Percentiles rank a stretch among this genome's conserved stretches.
Evolutionary conservation across 2,329 filamentous ascomycete genomes (phyloP).

Genomic region (Aspergillus fischeri): DNA sequence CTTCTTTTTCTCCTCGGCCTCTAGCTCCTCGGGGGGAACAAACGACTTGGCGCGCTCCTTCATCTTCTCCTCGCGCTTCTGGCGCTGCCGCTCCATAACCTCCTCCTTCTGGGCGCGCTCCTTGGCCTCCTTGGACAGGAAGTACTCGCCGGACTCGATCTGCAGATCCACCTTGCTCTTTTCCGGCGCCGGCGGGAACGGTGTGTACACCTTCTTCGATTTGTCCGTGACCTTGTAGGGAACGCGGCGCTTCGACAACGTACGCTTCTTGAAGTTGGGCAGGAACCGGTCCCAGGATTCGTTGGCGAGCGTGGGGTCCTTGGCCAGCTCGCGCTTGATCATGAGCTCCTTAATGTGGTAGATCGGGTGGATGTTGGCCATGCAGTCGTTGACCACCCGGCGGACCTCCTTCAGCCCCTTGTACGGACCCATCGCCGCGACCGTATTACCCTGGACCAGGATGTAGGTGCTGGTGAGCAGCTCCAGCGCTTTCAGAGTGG

Average conservation of each 20-base stretch:
- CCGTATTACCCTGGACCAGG: constrained; percentile 93
- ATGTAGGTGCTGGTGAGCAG: constrained; percentile 89
- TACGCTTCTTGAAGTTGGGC: constrained; percentile 94
- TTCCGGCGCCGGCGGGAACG: constrained; percentile 93
- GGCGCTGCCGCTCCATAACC: constrained; percentile 75
- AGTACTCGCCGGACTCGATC: constrained; percentile 97
- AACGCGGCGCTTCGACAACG: constrained; percentile 74
- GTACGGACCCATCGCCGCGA: constrained; percentile 84
- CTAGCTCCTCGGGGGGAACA: constrained; percentile 75
- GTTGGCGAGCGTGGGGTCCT: constrained; percentile 77
- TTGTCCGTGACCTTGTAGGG: constrained; percentile 90
- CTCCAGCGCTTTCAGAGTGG: constrained; percentile 90
- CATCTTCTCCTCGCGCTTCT: constrained; percentile 83
- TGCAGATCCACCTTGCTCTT: constrained; percentile 99
- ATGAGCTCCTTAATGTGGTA: constrained; percentile 95
- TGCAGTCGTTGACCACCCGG: constrained; percentile 87
- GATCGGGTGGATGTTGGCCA: constrained; percentile 86
- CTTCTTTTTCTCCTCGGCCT: constrained; percentile 43
- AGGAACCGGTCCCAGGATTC: constrained; percentile 96
- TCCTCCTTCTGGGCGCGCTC: constrained; percentile 76
- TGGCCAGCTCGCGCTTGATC: constrained; percentile 88
- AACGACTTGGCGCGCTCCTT: constrained; percentile 82
- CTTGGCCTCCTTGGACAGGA: constrained; percentile 88
- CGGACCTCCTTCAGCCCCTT: constrained; percentile 92
- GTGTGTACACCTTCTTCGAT: constrained; percentile 88